These are phyloP conservation scores for Adansonia digitata DNA, from an alignment of 345 rosid genomes.

Conservation along the genomic window DNA sequence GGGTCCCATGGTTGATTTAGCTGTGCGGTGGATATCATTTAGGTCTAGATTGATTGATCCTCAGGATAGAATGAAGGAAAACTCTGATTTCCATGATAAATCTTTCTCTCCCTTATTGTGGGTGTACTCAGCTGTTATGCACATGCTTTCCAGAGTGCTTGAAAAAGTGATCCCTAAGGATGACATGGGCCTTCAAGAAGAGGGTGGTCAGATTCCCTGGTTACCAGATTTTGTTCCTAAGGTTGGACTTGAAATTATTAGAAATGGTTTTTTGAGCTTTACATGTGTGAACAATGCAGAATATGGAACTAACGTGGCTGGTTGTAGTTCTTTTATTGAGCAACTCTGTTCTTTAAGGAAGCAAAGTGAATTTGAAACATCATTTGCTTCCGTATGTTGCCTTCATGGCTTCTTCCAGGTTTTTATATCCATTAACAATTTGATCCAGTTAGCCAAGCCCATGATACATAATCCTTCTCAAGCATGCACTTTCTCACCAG, in stretches of 20 bases:
- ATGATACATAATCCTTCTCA: slow-evolving; percentile 20
- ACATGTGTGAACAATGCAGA: slow-evolving; percentile 16
- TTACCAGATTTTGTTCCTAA: slow-evolving; percentile 87
- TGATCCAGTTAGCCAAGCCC: slow-evolving; percentile 57
- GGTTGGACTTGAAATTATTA: slow-evolving; percentile 70
- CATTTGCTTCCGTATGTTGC: slow-evolving; percentile 68
- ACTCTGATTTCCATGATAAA: slow-evolving; percentile 22
- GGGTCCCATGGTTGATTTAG: slow-evolving; percentile 67
- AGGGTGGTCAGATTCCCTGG: slow-evolving; percentile 46
- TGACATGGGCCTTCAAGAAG: slow-evolving; percentile 17
- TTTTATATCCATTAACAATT: slow-evolving; percentile 40
- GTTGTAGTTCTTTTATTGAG: slow-evolving; percentile 40
- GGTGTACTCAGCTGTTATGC: slow-evolving; percentile 65
- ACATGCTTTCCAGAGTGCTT: slow-evolving; percentile 62
- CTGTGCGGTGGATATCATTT: slow-evolving; percentile 58
- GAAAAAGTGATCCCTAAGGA: slow-evolving; percentile 50
- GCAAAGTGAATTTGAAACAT: slow-evolving; percentile 38
- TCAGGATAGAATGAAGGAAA: slow-evolving; percentile 25
- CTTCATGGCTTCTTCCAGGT: slow-evolving; percentile 54
- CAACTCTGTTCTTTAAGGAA: slow-evolving; percentile 55
- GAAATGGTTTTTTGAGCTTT: slow-evolving; percentile 50
- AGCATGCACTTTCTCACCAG: slow-evolving; percentile 39
- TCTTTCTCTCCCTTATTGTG: slow-evolving; percentile 48
- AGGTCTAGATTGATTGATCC: slow-evolving; percentile 40
- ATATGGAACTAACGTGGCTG: slow-evolving; percentile 29